A percentile compares a stretch with the other conserved stretches of the same genome.
These are phyloP conservation scores for Piper longum DNA, from an alignment of 164 flowering plant species.

Conservation along the genomic window DNA sequence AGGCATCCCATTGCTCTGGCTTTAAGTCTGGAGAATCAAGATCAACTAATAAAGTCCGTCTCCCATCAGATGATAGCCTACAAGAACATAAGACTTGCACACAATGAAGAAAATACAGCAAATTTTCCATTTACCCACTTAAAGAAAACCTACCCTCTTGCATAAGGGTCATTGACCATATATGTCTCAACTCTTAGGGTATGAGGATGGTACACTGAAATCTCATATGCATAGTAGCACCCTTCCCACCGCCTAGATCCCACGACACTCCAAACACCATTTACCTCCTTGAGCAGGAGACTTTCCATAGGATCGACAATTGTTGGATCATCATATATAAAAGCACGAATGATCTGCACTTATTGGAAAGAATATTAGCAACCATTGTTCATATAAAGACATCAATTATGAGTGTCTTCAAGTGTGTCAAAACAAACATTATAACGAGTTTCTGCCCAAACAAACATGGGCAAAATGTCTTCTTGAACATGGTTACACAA, in stretches of 20 bases:
- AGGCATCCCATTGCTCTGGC: constrained; percentile 74
- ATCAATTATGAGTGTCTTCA: too few species aligned
- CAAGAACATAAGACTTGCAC: not conserved
- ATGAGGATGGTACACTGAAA: constrained; percentile 69
- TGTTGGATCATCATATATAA: constrained; percentile 37
- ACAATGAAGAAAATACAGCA: too few species aligned
- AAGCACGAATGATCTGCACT: constrained; percentile 46
- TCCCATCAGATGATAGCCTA: constrained; percentile 77
- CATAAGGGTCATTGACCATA: constrained; percentile 86
- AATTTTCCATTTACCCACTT: not conserved
- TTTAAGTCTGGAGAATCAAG: constrained; percentile 46
- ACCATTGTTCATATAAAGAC: too few species aligned
- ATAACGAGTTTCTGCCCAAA: too few species aligned
- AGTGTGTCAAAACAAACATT: too few species aligned
- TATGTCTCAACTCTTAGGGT: constrained; percentile 60
- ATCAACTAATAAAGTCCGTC: constrained; percentile 55
- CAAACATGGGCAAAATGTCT: too few species aligned
- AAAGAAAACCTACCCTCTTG: constrained; percentile 65
- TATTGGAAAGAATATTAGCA: not conserved
- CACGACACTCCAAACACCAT: constrained; percentile 69
- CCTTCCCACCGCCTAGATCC: constrained; percentile 81
- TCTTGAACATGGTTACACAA: too few species aligned
- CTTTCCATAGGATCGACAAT: constrained; percentile 37
- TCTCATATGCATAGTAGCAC: constrained; percentile 80
- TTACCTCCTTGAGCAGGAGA: constrained; percentile 41